Conservation (phyloP, 1,284 basidiomycete genomes). For the Kwoniella shivajii region DNA sequence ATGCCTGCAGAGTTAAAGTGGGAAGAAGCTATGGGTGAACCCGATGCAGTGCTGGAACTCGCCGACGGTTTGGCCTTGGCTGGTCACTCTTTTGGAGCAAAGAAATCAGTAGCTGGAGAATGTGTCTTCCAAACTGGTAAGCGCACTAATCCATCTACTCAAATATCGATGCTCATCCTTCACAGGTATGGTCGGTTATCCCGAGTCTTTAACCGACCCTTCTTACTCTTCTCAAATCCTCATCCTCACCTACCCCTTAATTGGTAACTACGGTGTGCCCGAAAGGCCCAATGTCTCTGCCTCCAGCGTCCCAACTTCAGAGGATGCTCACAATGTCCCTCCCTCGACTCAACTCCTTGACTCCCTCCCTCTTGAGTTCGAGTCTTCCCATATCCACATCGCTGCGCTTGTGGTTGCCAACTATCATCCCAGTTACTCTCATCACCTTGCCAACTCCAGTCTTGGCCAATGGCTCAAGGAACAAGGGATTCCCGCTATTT, state of each 20-base stretch:
- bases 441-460: slow-evolving; percentile 88
- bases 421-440: slow-evolving; percentile 92
- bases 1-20: slow-evolving; percentile 34
- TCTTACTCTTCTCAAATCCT: slow-evolving; percentile 99
- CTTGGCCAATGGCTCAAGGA: slow-evolving; percentile 94
- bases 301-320: slow-evolving; percentile 40
- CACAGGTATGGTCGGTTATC: slow-evolving; percentile 97
- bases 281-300: slow-evolving; percentile 61
- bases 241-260: slow-evolving; percentile 92
- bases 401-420: slow-evolving; percentile 90
- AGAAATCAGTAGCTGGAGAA: slow-evolving; percentile 93
- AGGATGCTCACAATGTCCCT: slow-evolving; percentile 50
- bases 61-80: slow-evolving; percentile 85
- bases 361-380: slow-evolving; percentile 77
- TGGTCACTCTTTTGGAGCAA: slow-evolving; percentile 92
- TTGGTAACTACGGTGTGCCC: slow-evolving; percentile 99
- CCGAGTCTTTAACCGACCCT: slow-evolving; percentile 96
- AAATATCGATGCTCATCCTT: slow-evolving; percentile 17
- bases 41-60: slow-evolving; percentile 77
- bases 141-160: too few species aligned
- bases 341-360: slow-evolving; percentile 56
- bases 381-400: slow-evolving; percentile 92
- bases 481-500: slow-evolving; percentile 91
- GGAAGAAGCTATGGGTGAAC: slow-evolving; percentile 48
- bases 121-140: slow-evolving; percentile 99